phyloP scores from a whole-genome alignment of 1,284 basidiomycete species.

The Melanopsichium pennsylvanicum region DNA sequence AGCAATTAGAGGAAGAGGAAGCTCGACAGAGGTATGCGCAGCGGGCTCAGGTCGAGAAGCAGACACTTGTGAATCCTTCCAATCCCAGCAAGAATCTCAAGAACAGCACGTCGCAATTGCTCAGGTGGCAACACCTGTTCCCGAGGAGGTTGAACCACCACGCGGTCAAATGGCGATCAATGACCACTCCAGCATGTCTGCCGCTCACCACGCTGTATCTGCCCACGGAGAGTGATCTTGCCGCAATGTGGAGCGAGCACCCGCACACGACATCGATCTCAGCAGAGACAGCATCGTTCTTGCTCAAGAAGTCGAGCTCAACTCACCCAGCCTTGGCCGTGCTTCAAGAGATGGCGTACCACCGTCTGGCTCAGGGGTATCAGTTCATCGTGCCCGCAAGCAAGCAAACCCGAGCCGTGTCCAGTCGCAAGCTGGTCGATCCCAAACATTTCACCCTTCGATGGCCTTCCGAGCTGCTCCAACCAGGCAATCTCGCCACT shows the following conservation, averaged over 20 bases:
- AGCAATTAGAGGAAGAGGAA: slow-evolving; percentile 56
- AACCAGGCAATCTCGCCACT: slow-evolving; percentile 60
- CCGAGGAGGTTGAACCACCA: slow-evolving; percentile 80
- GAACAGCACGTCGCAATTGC: slow-evolving; percentile 41
- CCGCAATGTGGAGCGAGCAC: slow-evolving; percentile 61
- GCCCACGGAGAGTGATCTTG: slow-evolving; percentile 59
- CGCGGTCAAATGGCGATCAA: slow-evolving; percentile 89
- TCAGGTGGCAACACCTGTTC: slow-evolving; percentile 81
- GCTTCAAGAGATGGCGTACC: slow-evolving; percentile 91
- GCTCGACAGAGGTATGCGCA: slow-evolving; percentile 51
- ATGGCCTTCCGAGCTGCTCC: slow-evolving; percentile 62
- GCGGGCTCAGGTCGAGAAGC: slow-evolving; percentile 59
- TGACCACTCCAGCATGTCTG: slow-evolving; percentile 74
- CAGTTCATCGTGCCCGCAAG: slow-evolving; percentile 76
- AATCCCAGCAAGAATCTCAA: slow-evolving; percentile 55
- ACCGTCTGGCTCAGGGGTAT: slow-evolving; percentile 92
- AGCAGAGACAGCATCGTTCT: slow-evolving; percentile 59
- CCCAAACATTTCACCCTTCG: slow-evolving; percentile 49
- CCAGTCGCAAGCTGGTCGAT: slow-evolving; percentile 40
- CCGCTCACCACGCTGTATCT: slow-evolving; percentile 84
- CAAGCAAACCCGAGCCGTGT: slow-evolving; percentile 29
- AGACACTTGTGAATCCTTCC: slow-evolving; percentile 62
- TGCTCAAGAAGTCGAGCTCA: slow-evolving; percentile 68
- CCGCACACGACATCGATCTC: slow-evolving; percentile 61
- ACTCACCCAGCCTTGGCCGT: slow-evolving; percentile 76